Conservation (phyloP, 2,329 filamentous ascomycete species). For the Fusarium bactridioides region DNA sequence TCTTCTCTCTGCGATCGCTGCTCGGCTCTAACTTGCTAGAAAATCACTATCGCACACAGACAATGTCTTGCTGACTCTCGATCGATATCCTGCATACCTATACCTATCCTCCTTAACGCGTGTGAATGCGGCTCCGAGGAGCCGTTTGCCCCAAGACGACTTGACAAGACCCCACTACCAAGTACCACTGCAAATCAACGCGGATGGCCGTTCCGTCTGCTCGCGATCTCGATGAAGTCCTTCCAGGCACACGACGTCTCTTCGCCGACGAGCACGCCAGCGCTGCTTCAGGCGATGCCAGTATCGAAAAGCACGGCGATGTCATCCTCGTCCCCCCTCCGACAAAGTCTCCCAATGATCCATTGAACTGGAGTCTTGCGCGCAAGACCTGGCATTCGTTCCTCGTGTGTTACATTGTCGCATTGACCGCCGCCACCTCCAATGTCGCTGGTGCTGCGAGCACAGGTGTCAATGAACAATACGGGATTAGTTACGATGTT, state of each 20-base stretch:
- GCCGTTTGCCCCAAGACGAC: constrained; percentile 25
- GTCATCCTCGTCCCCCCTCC: constrained; percentile 62
- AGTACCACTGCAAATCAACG: not conserved
- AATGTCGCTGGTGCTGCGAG: constrained; percentile 63
- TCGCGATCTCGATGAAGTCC: constrained; percentile 36
- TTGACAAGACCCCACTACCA: not conserved
- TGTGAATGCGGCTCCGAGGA: constrained; percentile 35
- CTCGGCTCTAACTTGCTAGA: not conserved
- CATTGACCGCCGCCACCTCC: constrained; percentile 62
- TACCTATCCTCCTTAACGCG: constrained; percentile 32
- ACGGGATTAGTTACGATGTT: constrained; percentile 59
- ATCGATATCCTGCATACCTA: constrained; percentile 21
- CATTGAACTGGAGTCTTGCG: constrained; percentile 57
- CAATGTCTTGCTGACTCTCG: constrained; percentile 34
- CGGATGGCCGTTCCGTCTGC: constrained; percentile 34
- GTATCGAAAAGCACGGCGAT: constrained; percentile 48
- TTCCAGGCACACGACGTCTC: constrained; percentile 44
- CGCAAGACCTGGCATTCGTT: constrained; percentile 60
- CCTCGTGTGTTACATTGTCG: constrained; percentile 62
- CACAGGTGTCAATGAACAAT: constrained; percentile 57
- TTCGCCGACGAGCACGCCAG: constrained; percentile 42
- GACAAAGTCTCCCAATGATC: constrained; percentile 60
- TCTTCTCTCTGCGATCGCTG: not conserved
- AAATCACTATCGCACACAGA: not conserved
- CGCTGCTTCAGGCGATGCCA: constrained; percentile 31